Conservation (phyloP, 192 early-diverging fungal genomes). For the Rhizophagus clarus region DNA sequence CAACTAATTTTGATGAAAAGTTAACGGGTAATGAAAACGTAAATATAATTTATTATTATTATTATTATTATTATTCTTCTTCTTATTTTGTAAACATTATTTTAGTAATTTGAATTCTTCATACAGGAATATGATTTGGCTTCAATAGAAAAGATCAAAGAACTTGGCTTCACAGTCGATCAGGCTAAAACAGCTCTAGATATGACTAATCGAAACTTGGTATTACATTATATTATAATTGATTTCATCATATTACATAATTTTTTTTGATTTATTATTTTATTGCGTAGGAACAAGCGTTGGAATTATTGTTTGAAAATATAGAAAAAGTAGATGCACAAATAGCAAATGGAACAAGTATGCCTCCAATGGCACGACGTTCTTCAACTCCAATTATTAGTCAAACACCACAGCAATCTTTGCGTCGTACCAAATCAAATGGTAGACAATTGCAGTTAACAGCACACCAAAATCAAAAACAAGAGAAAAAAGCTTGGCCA, state of each 20-base stretch:
- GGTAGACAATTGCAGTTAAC: slow-evolving; percentile 1
- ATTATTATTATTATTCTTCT: too few species aligned
- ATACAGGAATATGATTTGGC: slow-evolving; percentile 34
- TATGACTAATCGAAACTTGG: slow-evolving; percentile 57
- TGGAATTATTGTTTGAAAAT: slow-evolving; percentile 61
- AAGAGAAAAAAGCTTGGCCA: slow-evolving; percentile 47
- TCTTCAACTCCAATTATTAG: slow-evolving; percentile 29
- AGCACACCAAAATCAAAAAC: slow-evolving; percentile 12
- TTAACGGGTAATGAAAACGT: neutral
- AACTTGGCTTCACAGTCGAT: slow-evolving; percentile 68
- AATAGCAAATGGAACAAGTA: slow-evolving; percentile 31
- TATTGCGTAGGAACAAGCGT: slow-evolving; percentile 53
- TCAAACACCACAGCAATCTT: neutral
- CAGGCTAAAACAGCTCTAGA: slow-evolving; percentile 62
- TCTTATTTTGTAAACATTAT: too few species aligned
- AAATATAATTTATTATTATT: neutral
- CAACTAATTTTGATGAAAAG: neutral
- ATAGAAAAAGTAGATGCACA: slow-evolving; percentile 52
- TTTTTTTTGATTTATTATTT: neutral
- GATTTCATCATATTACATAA: neutral
- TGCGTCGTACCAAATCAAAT: slow-evolving; percentile 28
- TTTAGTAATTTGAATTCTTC: neutral
- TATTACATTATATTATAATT: slow-evolving; percentile 33
- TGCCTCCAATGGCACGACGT: slow-evolving; percentile 30
- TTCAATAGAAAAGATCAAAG: slow-evolving; percentile 41